Evolutionary conservation across 75 land plant genomes (phyloP).

Genomic region (Picea sitchensis): DNA sequence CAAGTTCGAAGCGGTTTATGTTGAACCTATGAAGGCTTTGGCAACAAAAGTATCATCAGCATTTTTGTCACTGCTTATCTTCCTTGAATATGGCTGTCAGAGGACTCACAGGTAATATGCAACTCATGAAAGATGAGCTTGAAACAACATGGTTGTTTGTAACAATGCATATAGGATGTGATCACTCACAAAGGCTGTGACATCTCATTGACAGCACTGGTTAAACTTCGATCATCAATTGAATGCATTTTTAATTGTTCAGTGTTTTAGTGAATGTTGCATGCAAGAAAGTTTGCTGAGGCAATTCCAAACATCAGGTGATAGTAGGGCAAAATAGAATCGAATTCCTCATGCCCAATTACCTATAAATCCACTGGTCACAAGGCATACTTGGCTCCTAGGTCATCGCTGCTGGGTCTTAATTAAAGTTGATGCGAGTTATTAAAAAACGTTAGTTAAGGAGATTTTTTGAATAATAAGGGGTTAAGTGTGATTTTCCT

Average conservation of each 20-base stretch:
- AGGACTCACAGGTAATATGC: slow-evolving; percentile 99
- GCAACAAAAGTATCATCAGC: slow-evolving; percentile 84
- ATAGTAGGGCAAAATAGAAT: too few species aligned
- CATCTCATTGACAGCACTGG: slow-evolving; percentile 85
- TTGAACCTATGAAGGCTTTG: slow-evolving; percentile 99
- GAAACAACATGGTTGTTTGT: slow-evolving; percentile 99
- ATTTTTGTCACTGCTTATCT: slow-evolving; percentile 51
- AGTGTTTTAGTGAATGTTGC: slow-evolving; percentile 63
- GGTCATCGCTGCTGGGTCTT: too few species aligned
- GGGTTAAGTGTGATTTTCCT: too few species aligned
- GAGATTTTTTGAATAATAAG: background rate
- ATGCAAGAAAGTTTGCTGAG: slow-evolving; percentile 43
- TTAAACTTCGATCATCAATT: slow-evolving; percentile 98
- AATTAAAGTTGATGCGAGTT: too few species aligned
- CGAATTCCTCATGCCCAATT: too few species aligned
- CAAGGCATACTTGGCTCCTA: too few species aligned
- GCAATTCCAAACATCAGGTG: too few species aligned
- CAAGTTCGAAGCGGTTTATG: slow-evolving; percentile 95
- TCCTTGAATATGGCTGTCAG: slow-evolving; percentile 81
- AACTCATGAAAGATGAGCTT: slow-evolving; percentile 87
- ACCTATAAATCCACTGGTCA: too few species aligned
- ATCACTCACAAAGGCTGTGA: slow-evolving; percentile 98
- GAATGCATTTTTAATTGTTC: slow-evolving; percentile 62
- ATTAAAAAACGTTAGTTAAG: too few species aligned
- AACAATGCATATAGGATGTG: slow-evolving; percentile 99